Evolutionary conservation across 805 yeast genomes (phyloP), one percentile per base, ranked within the genome.

Genomic region (Saturnispora galanensis): DNA sequence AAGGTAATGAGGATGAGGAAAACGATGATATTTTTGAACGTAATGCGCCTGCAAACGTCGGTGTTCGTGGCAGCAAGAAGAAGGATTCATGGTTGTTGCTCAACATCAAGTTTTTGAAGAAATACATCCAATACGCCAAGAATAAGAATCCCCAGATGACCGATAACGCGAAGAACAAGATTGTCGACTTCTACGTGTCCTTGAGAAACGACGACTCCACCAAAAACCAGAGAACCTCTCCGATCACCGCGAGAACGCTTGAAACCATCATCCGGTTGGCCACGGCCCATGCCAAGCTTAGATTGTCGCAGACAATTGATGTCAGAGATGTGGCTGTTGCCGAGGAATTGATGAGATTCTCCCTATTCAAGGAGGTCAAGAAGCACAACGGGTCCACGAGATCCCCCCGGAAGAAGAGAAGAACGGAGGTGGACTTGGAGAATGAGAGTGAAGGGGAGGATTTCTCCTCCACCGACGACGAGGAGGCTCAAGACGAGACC

Each of bases 181-280:
- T 93, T 56, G 93, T 88, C 17, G 76, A 74, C 44, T 77, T 84
- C 13, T 93, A 90, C 60, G 69, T 95, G 2, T 78, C 79, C 10
- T 70, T 93, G 52, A 77, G 98, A 68, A 89, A 88, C 60, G 84
- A 82, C 51, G 73, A 73, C 45, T 66, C 71, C 43, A 74, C 71
- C 34, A 69, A 65, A 48, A 84, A 80, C 52, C 76, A 83, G 43
- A 74, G 79, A 57, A 89, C 96, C 0, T 82, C 96, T 1, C 97
- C 98, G 32, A 85, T 90, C 52, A 90, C 98, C 2, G 95, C 97
- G n/a, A 84, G 98, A 79, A 93, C 97, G 4, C 70, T 90, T 54
- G 98, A 90, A 65, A 90, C 98, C 0, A 70, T 90, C 52, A 90
- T 90, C 62, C 95, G 98, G 71, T 69, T 90, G 48, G 73, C 97